Evolutionary conservation across 2,329 filamentous ascomycete species (phyloP).

Genomic region (Colletotrichum sojae): DNA sequence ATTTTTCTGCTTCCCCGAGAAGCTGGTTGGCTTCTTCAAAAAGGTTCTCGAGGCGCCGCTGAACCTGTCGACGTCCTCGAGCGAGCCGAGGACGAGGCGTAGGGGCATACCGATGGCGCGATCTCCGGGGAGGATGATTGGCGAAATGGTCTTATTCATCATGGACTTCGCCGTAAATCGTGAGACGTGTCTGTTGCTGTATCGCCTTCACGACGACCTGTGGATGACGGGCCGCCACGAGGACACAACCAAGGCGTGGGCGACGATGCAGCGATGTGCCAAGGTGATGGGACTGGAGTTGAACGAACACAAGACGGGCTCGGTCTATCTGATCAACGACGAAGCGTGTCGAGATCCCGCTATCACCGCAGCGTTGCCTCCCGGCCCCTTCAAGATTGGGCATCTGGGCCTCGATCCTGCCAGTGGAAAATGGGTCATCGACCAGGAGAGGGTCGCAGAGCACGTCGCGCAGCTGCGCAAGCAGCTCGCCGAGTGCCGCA

Average conservation of each 20-base stretch:
- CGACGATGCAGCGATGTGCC: constrained; percentile 57
- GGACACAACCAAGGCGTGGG: constrained; percentile 58
- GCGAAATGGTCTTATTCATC: constrained; percentile 74
- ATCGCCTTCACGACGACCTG: constrained; percentile 70
- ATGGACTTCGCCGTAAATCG: constrained; percentile 76
- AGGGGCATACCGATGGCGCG: constrained; percentile 74
- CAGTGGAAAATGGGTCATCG: constrained; percentile 65
- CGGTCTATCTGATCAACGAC: constrained; percentile 50
- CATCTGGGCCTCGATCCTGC: constrained; percentile 65
- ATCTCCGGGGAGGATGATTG: constrained; percentile 70
- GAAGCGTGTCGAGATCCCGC: constrained; percentile 30
- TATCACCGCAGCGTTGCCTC: constrained; percentile 56
- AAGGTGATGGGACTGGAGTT: constrained; percentile 53
- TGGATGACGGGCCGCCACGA: constrained; percentile 58
- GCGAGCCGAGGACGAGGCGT: constrained; percentile 59
- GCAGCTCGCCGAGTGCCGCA: constrained; percentile 68
- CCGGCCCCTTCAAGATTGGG: constrained; percentile 68
- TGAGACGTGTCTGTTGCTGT: constrained; percentile 68
- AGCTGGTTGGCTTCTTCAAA: constrained; percentile 72
- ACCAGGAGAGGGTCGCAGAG: constrained; percentile 64
- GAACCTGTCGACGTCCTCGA: constrained; percentile 68
- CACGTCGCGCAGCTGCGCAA: constrained; percentile 68
- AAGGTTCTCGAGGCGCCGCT: constrained; percentile 72
- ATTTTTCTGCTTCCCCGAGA: constrained; percentile 70
- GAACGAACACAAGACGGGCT: constrained; percentile 57